Evolutionary conservation across 306 rosid genomes (phyloP).

Genomic region (Hippophae gyantsensis): DNA sequence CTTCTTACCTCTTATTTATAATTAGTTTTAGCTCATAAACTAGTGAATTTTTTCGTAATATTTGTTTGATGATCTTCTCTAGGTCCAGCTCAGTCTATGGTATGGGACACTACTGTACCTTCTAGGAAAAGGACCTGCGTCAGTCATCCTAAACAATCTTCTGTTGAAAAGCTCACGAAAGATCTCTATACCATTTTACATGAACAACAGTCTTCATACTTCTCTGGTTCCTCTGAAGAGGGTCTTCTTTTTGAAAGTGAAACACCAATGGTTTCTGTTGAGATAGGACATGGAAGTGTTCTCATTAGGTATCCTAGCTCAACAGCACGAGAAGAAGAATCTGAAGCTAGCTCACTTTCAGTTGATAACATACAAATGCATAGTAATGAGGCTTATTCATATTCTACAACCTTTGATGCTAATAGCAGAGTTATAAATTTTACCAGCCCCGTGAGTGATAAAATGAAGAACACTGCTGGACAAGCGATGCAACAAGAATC

Average conservation of each 20-base stretch:
- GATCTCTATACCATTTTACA: conserved; percentile 83
- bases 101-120: conserved; percentile 88
- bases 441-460: conserved; percentile 34
- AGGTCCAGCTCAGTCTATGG: conserved; percentile 92
- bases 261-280: conserved; percentile 95
- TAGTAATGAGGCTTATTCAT: conserved; percentile 57
- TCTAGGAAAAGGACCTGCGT: conserved; percentile 88
- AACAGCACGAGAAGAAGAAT: conserved; percentile 80
- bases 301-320: conserved; percentile 92
- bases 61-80: conserved; percentile 21
- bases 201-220: conserved; percentile 77
- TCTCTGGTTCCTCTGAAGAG: conserved; percentile 82
- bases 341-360: conserved; percentile 94
- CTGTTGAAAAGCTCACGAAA: conserved; percentile 91
- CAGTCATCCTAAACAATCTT: conserved; percentile 69
- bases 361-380: conserved; percentile 60
- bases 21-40: conserved; percentile 5
- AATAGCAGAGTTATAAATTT: conserved; percentile 29
- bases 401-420: conserved; percentile 29
- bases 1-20: not conserved
- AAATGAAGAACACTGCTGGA: conserved; percentile 38
- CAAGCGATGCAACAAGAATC: conserved; percentile 49
- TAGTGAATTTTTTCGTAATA: conserved; percentile 18
- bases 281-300: conserved; percentile 96
- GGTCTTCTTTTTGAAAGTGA: conserved; percentile 87